Evolutionary conservation across 441 rosid species (phyloP), one percentile per base, ranked within the genome.

Genomic region (Lepidium campestre): DNA sequence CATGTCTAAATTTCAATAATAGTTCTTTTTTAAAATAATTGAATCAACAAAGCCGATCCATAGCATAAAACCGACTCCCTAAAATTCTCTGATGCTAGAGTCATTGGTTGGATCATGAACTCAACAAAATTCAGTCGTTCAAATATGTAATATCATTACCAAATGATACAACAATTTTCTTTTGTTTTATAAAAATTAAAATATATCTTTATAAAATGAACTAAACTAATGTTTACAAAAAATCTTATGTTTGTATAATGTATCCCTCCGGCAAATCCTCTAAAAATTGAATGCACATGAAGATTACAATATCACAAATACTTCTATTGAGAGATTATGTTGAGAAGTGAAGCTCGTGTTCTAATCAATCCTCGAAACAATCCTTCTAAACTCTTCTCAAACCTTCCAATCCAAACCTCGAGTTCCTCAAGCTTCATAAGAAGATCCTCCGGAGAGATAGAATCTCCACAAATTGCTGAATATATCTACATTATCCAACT

Each of bases 311-410:
- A 57, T 18, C 53, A 5, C 41, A 20, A 35, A 20, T 15, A 19
- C 40, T 42, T 29, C 65, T 82, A 82, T 49, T 78, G 89, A 62
- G 90, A 88, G 68, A 83, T 47, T 5, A 87, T 85, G 78, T 85
- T 91, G 72, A 88, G 76, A 59, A 91, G 78, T 17, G 85, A 72
- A 15, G 89, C 58, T 73, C 90, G 81, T 52, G 93, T 71, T 74
- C 80, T 82, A 12, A 84, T 77, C 85, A 91, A 68, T 14, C 67
- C 52, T 81, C 91, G 81, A 62, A 83, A 83, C 65, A 85, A 61
- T 22, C 78, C 52, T 65, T 91, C 93, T 77, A 85, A 39, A 11
- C 65, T 68, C 42, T 68, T 77, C 78, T 85, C 93, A n/a, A 84
- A 59, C 17, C 70, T 78, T 63, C 73, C 77, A 65, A 79, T 71